Evolutionary conservation across 257 asterid genomes (phyloP).

Genomic region (Capsicum pubescens): DNA sequence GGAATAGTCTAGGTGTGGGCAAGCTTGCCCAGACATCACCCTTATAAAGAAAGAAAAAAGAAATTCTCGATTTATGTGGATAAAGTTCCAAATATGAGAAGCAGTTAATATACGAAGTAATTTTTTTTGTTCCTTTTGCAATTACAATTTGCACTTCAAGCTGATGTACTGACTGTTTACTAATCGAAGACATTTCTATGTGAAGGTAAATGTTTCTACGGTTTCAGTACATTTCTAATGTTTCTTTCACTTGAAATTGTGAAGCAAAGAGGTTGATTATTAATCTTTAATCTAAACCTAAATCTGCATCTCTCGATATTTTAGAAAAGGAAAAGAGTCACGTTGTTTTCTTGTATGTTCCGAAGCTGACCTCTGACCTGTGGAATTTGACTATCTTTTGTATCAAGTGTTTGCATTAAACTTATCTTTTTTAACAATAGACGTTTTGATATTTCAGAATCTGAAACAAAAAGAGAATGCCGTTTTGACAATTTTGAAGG

Average conservation of each 20-base stretch:
- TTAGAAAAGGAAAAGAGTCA: background rate
- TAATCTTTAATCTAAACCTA: background rate
- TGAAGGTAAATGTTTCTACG: background rate
- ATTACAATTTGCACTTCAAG: background rate
- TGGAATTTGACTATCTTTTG: background rate
- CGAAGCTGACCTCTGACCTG: background rate
- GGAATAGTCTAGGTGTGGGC: background rate
- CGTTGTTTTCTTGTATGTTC: slow-evolving; percentile 9
- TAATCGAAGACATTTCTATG: background rate
- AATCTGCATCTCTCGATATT: background rate
- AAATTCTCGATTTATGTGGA: background rate
- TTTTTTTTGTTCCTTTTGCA: background rate
- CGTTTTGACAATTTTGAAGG: slow-evolving; percentile 58
- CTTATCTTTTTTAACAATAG: background rate
- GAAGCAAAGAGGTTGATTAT: background rate
- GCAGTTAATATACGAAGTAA: background rate
- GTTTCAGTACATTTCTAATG: background rate
- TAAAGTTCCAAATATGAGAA: background rate
- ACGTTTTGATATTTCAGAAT: slow-evolving; percentile 39
- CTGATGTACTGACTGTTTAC: background rate
- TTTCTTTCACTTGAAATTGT: background rate
- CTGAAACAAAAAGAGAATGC: slow-evolving; percentile 42
- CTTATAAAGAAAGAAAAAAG: background rate
- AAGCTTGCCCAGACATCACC: background rate
- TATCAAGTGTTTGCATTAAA: background rate